Evolutionary conservation across 2,329 filamentous ascomycete species (phyloP), one percentile per base, ranked within the genome.

Genomic region (Nothophaeocryptopus gaeumannii): DNA sequence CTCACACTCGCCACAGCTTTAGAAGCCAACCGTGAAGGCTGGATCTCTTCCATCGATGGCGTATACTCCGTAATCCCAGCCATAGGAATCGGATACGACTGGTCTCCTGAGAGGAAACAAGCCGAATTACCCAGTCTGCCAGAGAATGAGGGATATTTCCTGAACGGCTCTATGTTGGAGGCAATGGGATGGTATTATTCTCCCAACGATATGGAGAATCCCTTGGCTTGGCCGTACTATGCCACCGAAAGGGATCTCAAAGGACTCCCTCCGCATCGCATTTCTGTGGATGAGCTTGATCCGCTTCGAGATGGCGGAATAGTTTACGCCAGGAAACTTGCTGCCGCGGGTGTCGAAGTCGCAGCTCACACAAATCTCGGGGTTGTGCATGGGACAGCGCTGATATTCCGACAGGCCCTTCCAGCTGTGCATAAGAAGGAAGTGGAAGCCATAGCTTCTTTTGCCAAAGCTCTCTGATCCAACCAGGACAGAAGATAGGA

Each of bases 141-240:
- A 20, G 63, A 64, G 39, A 58, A 59, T 38, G 50, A 67, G 15
- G 57, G 55, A 5, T 67, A 67, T 49, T 50, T 65, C 26, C 34
- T 67, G 2, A 51, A 50, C 26, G 47, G 42, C 5, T 34, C 41
- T 1, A 42, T 29, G 12, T 54, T 54, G 43, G 42, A 33, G 30
- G 50, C 29, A 12, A 53, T 56, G 54, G 54, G 45, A 8, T 39
- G 40, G 11, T 59, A 51, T 34, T 59, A 59, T 30, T 46, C 55
- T 8, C 51, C 54, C 2, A 16, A 31, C 2, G 16, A 45, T 8
- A 26, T 45, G 20, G 51, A 46, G 16, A 55, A 67, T 51, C 56
- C 64, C 8, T 50, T 66, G 8, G 63, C 63, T 8, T 67, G 63
- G 64, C 65, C 65, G 8, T 65, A 64, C 14, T 48, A 60, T 44